A percentile compares a stretch with the other conserved stretches of the same genome.
Conservation (phyloP, 176 grass and related monocot genomes). For the Lolium multiflorum region DNA sequence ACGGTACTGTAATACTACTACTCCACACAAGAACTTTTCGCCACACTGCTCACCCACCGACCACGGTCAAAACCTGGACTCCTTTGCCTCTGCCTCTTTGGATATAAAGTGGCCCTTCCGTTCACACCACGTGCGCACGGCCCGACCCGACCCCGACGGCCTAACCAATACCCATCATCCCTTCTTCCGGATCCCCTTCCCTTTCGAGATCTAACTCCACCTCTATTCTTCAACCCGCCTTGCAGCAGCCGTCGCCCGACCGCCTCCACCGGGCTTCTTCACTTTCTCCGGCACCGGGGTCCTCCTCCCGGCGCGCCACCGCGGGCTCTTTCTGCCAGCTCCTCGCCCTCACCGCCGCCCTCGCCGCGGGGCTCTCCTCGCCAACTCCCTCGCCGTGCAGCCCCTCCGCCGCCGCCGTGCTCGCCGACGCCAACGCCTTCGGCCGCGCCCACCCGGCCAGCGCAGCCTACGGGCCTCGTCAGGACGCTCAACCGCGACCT, state of each 20-base stretch:
- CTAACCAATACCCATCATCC: not conserved
- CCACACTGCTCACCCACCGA: not conserved
- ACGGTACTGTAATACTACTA: too few species aligned
- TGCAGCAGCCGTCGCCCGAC: not conserved
- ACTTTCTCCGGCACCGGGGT: constrained; percentile 38
- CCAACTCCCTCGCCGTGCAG: constrained; percentile 54
- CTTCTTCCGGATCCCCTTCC: not conserved
- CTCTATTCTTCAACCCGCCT: constrained; percentile 27
- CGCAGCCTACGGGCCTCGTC: constrained; percentile 36
- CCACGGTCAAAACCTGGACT: not conserved
- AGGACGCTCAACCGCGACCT: not conserved
- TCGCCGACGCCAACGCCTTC: constrained; percentile 40
- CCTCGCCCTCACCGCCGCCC: constrained; percentile 34
- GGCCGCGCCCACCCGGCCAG: constrained; percentile 25
- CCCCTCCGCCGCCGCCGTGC: constrained; percentile 39
- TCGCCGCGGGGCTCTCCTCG: constrained; percentile 47
- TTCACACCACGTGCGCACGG: constrained; percentile 7
- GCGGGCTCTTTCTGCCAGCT: constrained; percentile 43
- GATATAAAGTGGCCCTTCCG: not conserved
- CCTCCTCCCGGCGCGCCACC: constrained; percentile 31
- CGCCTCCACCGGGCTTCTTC: constrained; percentile 33
- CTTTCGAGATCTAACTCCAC: not conserved
- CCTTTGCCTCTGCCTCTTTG: not conserved
- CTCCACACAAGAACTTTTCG: not conserved
- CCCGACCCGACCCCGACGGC: not conserved